These are phyloP conservation scores for Urochloa ruziziensis DNA, from an alignment of 176 grass and related monocot genomes.

Conservation along the genomic window DNA sequence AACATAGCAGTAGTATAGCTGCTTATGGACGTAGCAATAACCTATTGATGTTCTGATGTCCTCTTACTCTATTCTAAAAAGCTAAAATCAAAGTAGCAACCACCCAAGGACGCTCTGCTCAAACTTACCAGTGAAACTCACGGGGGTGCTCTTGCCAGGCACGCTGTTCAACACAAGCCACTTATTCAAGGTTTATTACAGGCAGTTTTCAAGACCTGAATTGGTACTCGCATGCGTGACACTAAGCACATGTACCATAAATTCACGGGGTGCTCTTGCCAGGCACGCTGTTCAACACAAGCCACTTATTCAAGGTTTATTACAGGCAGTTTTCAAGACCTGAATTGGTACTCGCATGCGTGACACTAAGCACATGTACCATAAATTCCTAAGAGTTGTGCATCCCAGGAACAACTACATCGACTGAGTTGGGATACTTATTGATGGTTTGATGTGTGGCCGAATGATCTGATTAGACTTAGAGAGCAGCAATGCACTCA, in stretches of 20 bases:
- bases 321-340: conserved; percentile 15
- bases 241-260: neutral
- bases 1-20: neutral
- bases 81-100: neutral
- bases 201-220: conserved; percentile 17
- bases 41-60: neutral
- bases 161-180: neutral
- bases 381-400: neutral
- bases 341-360: neutral
- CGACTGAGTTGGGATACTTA: conserved; percentile 32
- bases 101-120: neutral
- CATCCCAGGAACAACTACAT: conserved; percentile 5
- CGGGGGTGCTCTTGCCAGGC: neutral
- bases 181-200: neutral
- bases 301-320: neutral
- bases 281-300: neutral
- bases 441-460: neutral
- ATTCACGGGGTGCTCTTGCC: neutral
- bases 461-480: conserved; percentile 38
- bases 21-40: neutral
- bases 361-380: neutral
- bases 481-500: conserved; percentile 84
- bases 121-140: neutral
- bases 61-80: neutral
- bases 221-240: neutral